Conservation (phyloP, 345 rosid genomes). For the Durio zibethinus region DNA sequence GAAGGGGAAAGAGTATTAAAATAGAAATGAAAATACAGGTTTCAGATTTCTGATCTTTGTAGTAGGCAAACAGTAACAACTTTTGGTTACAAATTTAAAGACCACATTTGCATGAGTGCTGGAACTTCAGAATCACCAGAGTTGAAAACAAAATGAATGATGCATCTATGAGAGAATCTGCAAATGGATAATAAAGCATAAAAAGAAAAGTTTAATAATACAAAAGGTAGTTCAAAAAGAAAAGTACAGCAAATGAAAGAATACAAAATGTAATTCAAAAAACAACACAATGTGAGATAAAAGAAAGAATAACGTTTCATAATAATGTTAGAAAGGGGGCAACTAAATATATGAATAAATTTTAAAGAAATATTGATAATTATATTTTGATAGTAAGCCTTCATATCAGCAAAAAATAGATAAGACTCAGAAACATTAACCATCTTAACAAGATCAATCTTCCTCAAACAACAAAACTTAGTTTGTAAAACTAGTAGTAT, state of each 20-base stretch:
- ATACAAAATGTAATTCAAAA: slow-evolving; percentile 11
- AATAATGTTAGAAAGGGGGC: neutral
- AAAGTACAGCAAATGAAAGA: neutral
- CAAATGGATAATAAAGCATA: slow-evolving; percentile 55
- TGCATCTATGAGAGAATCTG: slow-evolving; percentile 70
- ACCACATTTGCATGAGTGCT: slow-evolving; percentile 82
- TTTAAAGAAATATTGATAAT: neutral
- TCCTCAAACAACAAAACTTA: neutral
- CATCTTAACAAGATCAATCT: neutral
- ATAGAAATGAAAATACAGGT: slow-evolving; percentile 41
- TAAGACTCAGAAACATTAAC: neutral
- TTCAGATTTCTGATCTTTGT: slow-evolving; percentile 49
- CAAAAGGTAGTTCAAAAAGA: too few species aligned
- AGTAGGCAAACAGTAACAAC: slow-evolving; percentile 52
- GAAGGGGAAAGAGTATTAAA: slow-evolving; percentile 25
- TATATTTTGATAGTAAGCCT: neutral
- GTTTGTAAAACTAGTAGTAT: neutral
- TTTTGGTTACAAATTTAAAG: slow-evolving; percentile 52
- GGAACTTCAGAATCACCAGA: slow-evolving; percentile 86
- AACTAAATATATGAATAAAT: neutral
- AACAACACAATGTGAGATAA: neutral
- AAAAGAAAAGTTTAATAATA: slow-evolving; percentile 34
- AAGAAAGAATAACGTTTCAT: neutral
- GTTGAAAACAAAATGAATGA: slow-evolving; percentile 70
- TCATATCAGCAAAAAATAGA: neutral